Percentiles rank a stretch among this genome's conserved stretches.
These are phyloP conservation scores for Tilletia indica DNA, from an alignment of 1,284 basidiomycete species.

Conservation along the genomic window DNA sequence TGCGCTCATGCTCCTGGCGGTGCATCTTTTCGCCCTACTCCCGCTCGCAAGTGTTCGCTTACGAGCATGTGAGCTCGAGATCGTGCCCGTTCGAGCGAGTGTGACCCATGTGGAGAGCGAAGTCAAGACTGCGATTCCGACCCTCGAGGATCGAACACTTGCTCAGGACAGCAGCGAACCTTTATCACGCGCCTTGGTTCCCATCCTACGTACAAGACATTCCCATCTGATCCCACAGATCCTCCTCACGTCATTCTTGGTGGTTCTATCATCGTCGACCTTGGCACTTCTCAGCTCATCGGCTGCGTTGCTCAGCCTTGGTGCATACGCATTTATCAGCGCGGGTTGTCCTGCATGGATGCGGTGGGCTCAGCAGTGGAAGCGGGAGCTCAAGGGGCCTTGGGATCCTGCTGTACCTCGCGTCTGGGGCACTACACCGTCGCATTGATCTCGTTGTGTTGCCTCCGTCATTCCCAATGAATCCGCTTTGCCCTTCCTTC, in stretches of 20 bases:
- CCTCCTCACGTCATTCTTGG: neutral
- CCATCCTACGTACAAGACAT: neutral
- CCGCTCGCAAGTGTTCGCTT: slow-evolving; percentile 21
- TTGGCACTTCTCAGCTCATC: slow-evolving; percentile 8
- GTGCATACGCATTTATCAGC: slow-evolving; percentile 29
- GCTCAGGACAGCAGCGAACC: slow-evolving; percentile 4
- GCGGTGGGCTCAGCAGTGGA: slow-evolving; percentile 38
- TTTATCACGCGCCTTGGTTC: neutral
- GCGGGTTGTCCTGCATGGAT: slow-evolving; percentile 42
- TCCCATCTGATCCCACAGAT: neutral
- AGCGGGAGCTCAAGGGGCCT: slow-evolving; percentile 41
- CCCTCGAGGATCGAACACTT: neutral
- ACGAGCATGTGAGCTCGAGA: slow-evolving; percentile 15
- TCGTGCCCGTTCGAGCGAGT: neutral
- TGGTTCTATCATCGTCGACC: neutral
- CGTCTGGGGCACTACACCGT: neutral
- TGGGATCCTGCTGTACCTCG: slow-evolving; percentile 41
- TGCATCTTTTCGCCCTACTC: slow-evolving; percentile 39
- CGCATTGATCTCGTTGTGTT: too few relatives aligned
- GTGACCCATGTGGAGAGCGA: neutral
- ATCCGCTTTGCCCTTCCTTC: too few relatives aligned
- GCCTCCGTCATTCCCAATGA: too few relatives aligned
- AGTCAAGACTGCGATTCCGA: too few relatives aligned
- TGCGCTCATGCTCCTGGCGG: slow-evolving; percentile 79
- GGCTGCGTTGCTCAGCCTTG: slow-evolving; percentile 1